Evolutionary conservation across 345 rosid species (phyloP), one percentile per base, ranked within the genome.

Genomic region (Microthlaspi erraticum): DNA sequence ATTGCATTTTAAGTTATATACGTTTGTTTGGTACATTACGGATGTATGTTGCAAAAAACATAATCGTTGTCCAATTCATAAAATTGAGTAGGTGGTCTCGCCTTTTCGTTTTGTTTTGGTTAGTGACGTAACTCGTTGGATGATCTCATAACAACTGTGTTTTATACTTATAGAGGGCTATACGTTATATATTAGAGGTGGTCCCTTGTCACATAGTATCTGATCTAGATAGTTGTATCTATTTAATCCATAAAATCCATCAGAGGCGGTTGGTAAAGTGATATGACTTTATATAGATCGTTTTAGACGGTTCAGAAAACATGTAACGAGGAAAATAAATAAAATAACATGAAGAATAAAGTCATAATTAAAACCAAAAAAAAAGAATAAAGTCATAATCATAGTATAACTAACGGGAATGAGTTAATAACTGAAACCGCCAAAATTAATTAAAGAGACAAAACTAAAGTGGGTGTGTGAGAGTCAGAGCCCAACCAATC

Each of bases 391-490:
- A 23, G 26, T 23, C 26, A 23, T 23, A 3, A 2, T 3, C 1
- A 26, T 26, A 26, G 29, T 54, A 61, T 34, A 63, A 26, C 46
- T 13, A 55, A 38, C n/a, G 32, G 55, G 63, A 53, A 38, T 37
- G 5, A 46, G 50, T 46, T 17, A 73, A 34, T 17, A 49, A 38
- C 50, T 67, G 73, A 66, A 74, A 74, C 73, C 60, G 73, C 68
- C 68, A 43, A 45, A 45, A 55, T 17, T 20, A 42, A 39, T 7
- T 18, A 57, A 73, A 73, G 37, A 43, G 65, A 56, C 50, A 10
- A 42, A 19, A 42, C 5, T 9, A 51, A 41, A 62, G 76, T 34
- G 14, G 18, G 36, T 66, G 4, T 58, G 32, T 73, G 57, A 60
- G 73, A 74, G 39, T 74, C 23, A 52, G 63, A 26, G 60, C 34